Evolutionary conservation across 2,329 filamentous ascomycete species (phyloP).

Genomic region (Nemania abortiva): DNA sequence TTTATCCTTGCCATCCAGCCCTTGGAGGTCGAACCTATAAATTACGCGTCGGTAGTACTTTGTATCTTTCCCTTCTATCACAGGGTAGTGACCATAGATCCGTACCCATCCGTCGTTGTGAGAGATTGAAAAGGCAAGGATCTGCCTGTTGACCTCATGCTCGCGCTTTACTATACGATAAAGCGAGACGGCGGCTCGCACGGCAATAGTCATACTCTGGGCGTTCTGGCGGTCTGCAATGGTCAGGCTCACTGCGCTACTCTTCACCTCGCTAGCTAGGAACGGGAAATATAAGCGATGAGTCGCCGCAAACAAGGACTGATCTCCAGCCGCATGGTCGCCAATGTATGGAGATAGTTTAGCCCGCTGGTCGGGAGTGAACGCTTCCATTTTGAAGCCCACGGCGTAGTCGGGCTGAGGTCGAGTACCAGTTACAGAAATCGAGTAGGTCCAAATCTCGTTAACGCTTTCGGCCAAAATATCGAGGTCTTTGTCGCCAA

Average conservation of each 20-base stretch:
- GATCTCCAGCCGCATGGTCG: slow-evolving; percentile 51
- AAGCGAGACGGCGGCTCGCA: not conserved
- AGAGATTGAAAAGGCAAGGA: not conserved
- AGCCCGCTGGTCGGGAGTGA: slow-evolving; percentile 57
- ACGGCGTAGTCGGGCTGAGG: slow-evolving; percentile 60
- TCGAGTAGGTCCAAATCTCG: slow-evolving; percentile 56
- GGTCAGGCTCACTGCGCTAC: slow-evolving; percentile 53
- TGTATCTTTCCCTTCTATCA: not conserved
- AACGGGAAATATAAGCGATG: slow-evolving; percentile 64
- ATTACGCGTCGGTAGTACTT: not conserved
- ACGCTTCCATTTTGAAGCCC: slow-evolving; percentile 56
- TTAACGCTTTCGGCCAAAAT: slow-evolving; percentile 57
- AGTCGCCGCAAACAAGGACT: slow-evolving; percentile 57
- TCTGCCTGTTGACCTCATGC: not conserved
- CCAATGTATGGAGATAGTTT: slow-evolving; percentile 56
- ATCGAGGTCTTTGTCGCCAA: slow-evolving; percentile 47
- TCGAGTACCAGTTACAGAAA: slow-evolving; percentile 46
- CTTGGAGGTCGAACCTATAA: slow-evolving; percentile 50
- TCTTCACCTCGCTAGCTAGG: slow-evolving; percentile 62
- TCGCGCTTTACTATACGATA: not conserved
- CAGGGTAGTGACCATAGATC: not conserved
- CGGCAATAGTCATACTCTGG: slow-evolving; percentile 46
- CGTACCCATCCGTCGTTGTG: not conserved
- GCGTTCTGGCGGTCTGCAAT: slow-evolving; percentile 56
- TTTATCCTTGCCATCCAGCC: slow-evolving; percentile 49